A percentile compares a stretch with the other conserved stretches of the same genome.
These are phyloP conservation scores for Tylopilus subfusipes DNA, from an alignment of 768 basidiomycete species.

Conservation along the genomic window DNA sequence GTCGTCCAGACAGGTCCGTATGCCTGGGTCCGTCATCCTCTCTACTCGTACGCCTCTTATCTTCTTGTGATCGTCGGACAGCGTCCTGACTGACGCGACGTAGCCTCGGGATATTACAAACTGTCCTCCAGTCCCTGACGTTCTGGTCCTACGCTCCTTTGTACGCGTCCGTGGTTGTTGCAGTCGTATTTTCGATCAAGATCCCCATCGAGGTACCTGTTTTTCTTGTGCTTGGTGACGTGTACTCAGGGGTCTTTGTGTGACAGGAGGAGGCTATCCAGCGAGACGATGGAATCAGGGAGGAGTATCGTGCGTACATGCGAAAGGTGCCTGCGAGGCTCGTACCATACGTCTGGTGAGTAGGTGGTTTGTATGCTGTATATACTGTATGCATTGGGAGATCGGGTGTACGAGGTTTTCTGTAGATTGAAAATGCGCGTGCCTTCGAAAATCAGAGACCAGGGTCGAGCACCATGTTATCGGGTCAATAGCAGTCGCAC, in stretches of 20 bases:
- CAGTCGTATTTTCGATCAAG: background rate
- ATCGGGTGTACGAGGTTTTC: too few relatives aligned
- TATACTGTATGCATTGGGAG: too few relatives aligned
- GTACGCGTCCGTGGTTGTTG: background rate
- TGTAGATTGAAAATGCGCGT: too few relatives aligned
- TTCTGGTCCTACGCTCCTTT: conserved; percentile 11
- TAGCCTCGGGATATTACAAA: background rate
- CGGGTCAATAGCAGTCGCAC: too few relatives aligned
- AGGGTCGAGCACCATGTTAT: too few relatives aligned
- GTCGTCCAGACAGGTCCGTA: conserved; percentile 13
- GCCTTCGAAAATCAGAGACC: too few relatives aligned
- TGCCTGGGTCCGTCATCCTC: conserved; percentile 11
- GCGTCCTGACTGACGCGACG: background rate
- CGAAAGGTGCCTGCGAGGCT: background rate
- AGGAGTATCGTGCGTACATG: background rate
- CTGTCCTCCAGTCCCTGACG: background rate
- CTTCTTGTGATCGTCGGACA: background rate
- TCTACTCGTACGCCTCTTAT: conserved; percentile 6
- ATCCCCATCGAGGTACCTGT: conserved; percentile 5
- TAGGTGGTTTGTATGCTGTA: too few relatives aligned
- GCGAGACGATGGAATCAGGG: background rate
- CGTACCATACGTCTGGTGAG: background rate
- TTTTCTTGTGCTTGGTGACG: too few relatives aligned
- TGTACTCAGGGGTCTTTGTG: too few relatives aligned
- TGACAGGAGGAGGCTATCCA: conserved; percentile 1